Evolutionary conservation across 2,329 filamentous ascomycete genomes (phyloP).

Genomic region (Cytospora piceicola): DNA sequence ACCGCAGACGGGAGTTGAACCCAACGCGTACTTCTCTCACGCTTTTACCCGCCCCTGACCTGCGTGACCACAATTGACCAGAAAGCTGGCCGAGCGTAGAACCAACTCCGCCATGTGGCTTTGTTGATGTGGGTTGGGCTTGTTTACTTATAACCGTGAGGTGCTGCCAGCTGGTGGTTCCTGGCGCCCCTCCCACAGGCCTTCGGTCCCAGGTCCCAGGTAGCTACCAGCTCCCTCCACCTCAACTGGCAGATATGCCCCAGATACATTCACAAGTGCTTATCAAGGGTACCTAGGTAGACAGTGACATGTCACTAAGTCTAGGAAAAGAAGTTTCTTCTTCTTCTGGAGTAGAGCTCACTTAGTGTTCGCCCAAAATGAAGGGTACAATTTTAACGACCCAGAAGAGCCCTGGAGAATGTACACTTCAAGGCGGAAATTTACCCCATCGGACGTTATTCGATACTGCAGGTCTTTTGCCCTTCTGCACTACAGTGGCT

Average conservation of each 20-base stretch:
- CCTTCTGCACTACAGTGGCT: too few relatives aligned
- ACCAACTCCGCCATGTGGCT: not conserved
- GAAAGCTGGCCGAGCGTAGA: not conserved
- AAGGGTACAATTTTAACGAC: too few relatives aligned
- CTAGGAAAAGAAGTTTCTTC: too few relatives aligned
- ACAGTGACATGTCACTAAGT: too few relatives aligned
- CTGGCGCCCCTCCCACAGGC: not conserved
- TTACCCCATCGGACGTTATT: too few relatives aligned
- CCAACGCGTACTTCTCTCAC: not conserved
- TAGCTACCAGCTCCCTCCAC: not conserved
- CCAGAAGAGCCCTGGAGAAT: too few relatives aligned
- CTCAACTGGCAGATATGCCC: not conserved
- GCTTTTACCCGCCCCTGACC: conserved; percentile 1
- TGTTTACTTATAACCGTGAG: not conserved
- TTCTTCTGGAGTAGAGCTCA: too few relatives aligned
- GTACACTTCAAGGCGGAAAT: too few relatives aligned
- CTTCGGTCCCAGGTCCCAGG: not conserved
- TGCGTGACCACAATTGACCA: conserved; percentile 1
- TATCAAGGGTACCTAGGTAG: too few relatives aligned
- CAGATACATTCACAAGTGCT: not conserved
- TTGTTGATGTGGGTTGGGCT: not conserved
- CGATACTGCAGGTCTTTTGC: too few relatives aligned
- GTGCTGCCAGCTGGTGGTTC: not conserved
- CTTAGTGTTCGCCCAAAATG: too few relatives aligned
- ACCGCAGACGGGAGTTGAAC: conserved; percentile 1